Evolutionary conservation across 2,329 filamentous ascomycete species (phyloP).

Genomic region (Monosporascus cannonballus): DNA sequence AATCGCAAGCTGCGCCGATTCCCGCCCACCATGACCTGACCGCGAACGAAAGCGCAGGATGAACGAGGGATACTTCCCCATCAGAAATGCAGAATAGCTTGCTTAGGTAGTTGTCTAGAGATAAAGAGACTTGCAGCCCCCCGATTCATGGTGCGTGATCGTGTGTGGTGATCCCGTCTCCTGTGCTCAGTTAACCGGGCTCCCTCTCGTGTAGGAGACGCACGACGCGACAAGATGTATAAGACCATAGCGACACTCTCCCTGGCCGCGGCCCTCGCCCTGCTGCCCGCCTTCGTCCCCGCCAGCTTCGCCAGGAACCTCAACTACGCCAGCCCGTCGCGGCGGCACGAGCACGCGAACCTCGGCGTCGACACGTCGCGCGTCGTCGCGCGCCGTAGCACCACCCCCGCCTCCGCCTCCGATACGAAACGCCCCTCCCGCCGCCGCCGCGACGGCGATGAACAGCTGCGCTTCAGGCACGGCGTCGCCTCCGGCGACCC

Average conservation of each 20-base stretch:
- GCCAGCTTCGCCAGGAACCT: constrained; percentile 41
- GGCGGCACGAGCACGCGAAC: constrained; percentile 55
- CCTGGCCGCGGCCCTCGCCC: constrained; percentile 2
- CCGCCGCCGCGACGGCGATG: constrained; percentile 30
- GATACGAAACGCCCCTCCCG: constrained; percentile 37
- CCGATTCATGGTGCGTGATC: too few relatives aligned
- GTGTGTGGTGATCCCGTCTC: too few relatives aligned
- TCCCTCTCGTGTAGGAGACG: too few relatives aligned
- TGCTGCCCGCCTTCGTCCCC: constrained; percentile 3
- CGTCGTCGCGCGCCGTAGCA: constrained; percentile 54
- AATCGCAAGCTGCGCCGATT: too few relatives aligned
- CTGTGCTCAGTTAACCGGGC: neutral
- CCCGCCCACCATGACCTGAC: too few relatives aligned
- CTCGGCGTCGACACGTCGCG: constrained; percentile 60
- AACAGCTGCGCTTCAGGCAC: constrained; percentile 57
- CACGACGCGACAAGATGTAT: neutral
- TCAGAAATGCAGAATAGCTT: too few relatives aligned
- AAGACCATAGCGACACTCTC: neutral
- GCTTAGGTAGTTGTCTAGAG: too few relatives aligned
- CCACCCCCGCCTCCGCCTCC: constrained; percentile 33
- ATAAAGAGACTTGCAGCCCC: too few relatives aligned
- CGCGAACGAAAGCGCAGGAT: too few relatives aligned
- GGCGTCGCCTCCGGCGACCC: constrained; percentile 48
- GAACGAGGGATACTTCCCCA: too few relatives aligned
- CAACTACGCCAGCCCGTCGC: constrained; percentile 63